Base-by-base conservation (phyloP, 2,329 filamentous ascomycete species). In the Escovopsis sp. region DNA sequence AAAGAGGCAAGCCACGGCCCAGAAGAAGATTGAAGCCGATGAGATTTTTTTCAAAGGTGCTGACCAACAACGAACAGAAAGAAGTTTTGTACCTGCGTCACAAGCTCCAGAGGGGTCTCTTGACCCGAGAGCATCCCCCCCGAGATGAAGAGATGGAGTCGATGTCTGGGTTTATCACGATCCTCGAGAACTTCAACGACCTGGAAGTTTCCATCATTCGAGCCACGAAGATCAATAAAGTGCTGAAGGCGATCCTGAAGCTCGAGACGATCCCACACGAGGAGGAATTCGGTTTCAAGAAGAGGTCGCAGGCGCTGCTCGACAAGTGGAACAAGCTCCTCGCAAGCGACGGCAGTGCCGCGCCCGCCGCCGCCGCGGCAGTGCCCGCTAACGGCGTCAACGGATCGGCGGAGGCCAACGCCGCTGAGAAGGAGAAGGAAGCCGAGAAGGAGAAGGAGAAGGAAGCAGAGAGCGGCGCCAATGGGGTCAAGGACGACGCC, bases 181-280 rank as follows among this genome's bases (percentile, higher is more conserved):
- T 93, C 60, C 74, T 98, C 6, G 91, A 98, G 64, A 74, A 70
- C 7, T 81, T 70, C 59, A 66, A 76, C 1, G 84, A 94, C 49
- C 74, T 96, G 5, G 89, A 96, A 58, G 85, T 84, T 27, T 78
- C 79, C 50, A 91, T 95, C 52, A 94, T 96, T 54, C 79, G 84
- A 48, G 70, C 68, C 12, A 98, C 91, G 47, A 98, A 96, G 72
- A 95, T 98, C 63, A 89, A 96, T 76, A 98, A 98, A 67, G 89
- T 98, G 10, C 72, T 98, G 43, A 94, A 93, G 67, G 87, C 82
- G 5, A 91, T 98, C 50, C 68, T 95, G 53, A 95, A 94, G 67
- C 70, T 98, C 8, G 74, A 80, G 35, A 72, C 72, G 4, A 94
- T 98, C 51, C 88, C 88, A 5, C 81, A 80, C 46, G 91, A 98